These are phyloP conservation scores for Cerrena zonata DNA, from an alignment of 1,284 basidiomycete species.

Conservation along the genomic window DNA sequence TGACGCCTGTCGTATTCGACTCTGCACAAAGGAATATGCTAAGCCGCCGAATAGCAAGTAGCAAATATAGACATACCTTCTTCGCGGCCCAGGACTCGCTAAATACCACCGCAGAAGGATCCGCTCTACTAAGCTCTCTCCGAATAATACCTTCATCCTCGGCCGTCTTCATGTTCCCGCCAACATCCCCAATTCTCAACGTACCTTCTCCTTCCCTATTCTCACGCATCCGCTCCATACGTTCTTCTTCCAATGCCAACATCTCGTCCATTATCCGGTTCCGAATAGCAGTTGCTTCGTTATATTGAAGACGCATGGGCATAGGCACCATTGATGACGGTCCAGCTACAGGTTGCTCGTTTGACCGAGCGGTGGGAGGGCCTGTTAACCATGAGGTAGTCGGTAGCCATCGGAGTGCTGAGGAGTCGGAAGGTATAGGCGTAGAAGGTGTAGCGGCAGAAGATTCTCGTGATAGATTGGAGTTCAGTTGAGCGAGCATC, in stretches of 20 bases:
- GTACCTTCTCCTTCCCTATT: slow-evolving; percentile 52
- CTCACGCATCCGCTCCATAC: slow-evolving; percentile 90
- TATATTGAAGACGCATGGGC: slow-evolving; percentile 64
- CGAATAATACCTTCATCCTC: slow-evolving; percentile 92
- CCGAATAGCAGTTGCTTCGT: slow-evolving; percentile 84
- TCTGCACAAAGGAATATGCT: slow-evolving; percentile 38
- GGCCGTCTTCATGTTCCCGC: slow-evolving; percentile 52
- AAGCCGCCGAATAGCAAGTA: slow-evolving; percentile 8
- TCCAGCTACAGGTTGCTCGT: slow-evolving; percentile 20
- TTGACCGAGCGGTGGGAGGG: slow-evolving; percentile 15
- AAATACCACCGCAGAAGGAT: slow-evolving; percentile 91
- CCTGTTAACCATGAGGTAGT: slow-evolving; percentile 40
- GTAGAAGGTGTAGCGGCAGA: slow-evolving; percentile 31
- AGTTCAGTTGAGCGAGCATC: slow-evolving; percentile 95
- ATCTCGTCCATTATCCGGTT: slow-evolving; percentile 99
- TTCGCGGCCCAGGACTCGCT: slow-evolving; percentile 93
- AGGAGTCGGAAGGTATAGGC: slow-evolving; percentile 23
- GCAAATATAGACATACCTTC: slow-evolving; percentile 51
- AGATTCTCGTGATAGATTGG: slow-evolving; percentile 63
- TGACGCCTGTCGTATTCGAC: slow-evolving; percentile 84
- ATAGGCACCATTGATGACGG: slow-evolving; percentile 25
- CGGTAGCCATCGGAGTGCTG: slow-evolving; percentile 55
- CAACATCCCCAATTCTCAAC: slow-evolving; percentile 41
- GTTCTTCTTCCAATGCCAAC: slow-evolving; percentile 92
- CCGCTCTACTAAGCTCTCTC: slow-evolving; percentile 90